A percentile compares a stretch with the other conserved stretches of the same genome.
These are phyloP conservation scores for Tilletia caries DNA, from an alignment of 1,284 basidiomycete species.

Conservation along the genomic window DNA sequence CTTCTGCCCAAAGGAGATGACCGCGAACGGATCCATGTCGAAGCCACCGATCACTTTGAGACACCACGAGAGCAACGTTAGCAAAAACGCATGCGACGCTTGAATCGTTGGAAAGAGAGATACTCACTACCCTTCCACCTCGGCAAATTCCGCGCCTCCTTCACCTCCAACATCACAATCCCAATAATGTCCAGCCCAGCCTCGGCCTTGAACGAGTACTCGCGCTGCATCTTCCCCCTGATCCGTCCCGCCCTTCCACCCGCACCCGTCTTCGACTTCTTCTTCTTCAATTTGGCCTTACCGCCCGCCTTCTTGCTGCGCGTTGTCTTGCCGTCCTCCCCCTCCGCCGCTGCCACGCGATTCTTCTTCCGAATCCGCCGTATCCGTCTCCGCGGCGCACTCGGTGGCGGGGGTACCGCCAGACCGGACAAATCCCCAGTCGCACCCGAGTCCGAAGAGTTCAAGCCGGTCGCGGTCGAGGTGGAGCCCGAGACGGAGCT, in stretches of 20 bases:
- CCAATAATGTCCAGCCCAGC: slow-evolving; percentile 74
- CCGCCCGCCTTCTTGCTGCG: not conserved
- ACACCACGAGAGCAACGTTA: not conserved
- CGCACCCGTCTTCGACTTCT: not conserved
- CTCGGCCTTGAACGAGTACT: slow-evolving; percentile 61
- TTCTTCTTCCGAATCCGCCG: slow-evolving; percentile 1
- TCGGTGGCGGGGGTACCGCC: too few relatives aligned
- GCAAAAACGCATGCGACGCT: not conserved
- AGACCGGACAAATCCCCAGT: too few relatives aligned
- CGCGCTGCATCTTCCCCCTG: slow-evolving; percentile 18
- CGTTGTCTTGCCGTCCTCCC: not conserved
- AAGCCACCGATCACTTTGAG: slow-evolving; percentile 62
- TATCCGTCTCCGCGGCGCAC: not conserved
- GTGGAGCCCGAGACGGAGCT: not conserved
- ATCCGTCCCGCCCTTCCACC: not conserved
- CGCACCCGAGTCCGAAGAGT: too few relatives aligned
- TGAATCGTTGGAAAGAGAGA: not conserved
- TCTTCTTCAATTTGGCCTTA: slow-evolving; percentile 17
- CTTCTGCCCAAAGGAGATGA: slow-evolving; percentile 93
- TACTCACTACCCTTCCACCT: slow-evolving; percentile 66
- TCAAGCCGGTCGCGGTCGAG: too few relatives aligned
- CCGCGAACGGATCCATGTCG: slow-evolving; percentile 97
- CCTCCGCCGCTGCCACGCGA: not conserved
- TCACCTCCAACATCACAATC: slow-evolving; percentile 79
- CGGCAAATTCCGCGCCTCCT: slow-evolving; percentile 75